Evolutionary conservation across 164 flowering plant genomes (phyloP), one percentile per base, ranked within the genome.

Genomic region (Berberis vulgaris): DNA sequence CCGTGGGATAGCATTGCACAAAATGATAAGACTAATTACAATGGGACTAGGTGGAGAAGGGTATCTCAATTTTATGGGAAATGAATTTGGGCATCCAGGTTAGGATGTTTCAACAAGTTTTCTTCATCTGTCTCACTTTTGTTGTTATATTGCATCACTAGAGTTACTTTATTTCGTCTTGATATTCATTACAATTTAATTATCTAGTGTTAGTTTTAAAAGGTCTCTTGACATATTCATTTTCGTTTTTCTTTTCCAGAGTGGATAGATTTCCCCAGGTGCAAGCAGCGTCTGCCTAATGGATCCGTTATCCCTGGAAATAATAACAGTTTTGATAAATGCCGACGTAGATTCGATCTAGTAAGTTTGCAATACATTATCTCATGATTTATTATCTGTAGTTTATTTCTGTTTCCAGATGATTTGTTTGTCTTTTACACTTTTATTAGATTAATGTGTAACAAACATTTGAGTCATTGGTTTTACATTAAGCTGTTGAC

Each of bases 41-140:
- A 87, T 95, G 99, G 97, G 94, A 61, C 70, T 95, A 65, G 99
- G 99, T 57, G 99, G 99, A 71, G 97, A 95, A 86, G 99, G 97
- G 63, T 95, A 95, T 69, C 76, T 95, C 54, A 95, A 95, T 78
- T 95, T 95, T 76, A 95, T 95, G 99, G 99, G 99, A 67, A 95
- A 95, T 82, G 99, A 95, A 81, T 95, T 95, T 83, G 99, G 99
- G n/a, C 99, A 95, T 78, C 99, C 97, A 59, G 99, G 99, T 95
- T 67, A 58, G 12, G 42, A 11, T 54, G 61, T 12, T 62, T 46
- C 10, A 52, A 13, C 52, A 13, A 59, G 13, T 42, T 6, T 59
- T 67, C 41, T 59, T 7, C n/a, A 1, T 6, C 10, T 52, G 54
- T 50, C 54, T 50, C 12, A 50, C 12, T 50, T 50, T n/a, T 50